Base-by-base conservation (phyloP, 2,329 filamentous ascomycete species). In the Beauveria bassiana region DNA sequence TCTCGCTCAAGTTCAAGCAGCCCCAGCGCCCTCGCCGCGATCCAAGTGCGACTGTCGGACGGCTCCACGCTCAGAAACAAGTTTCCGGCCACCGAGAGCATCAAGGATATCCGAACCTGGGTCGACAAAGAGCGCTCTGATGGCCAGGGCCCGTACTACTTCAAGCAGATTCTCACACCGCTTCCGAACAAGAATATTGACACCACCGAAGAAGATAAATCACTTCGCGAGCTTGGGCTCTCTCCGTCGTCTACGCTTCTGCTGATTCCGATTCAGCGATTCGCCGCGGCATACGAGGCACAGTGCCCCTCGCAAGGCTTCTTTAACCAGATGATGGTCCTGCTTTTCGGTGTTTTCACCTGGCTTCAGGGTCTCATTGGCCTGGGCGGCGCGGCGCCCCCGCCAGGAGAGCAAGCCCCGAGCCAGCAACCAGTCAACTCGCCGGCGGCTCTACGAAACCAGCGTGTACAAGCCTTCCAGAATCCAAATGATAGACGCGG, bases 31-130 rank as follows among this genome's bases (percentile, higher is more conserved):
- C 71, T 71, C 66, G 71, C 75, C 1, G 83, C 87, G 20, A 77
- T 97, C 1, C 91, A 95, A 68, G 84, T 96, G 20, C 85, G 93
- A 8, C 79, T 96, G 0, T 89, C 96, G 61, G 91, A 97, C 70
- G 93, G 93, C 10, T 87, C 86, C 12, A 92, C 86, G 1, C 83
- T 97, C 20, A 86, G 91, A 46, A 82, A 81, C 3, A 85, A 83
- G 20, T 96, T 97, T 72, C 77, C 84, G 12, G 84, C 86, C 24
- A 76, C 77, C 2, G 79, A 83, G 7, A 89, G 82, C 0, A 79
- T 97, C 3, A 77, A 73, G 7, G 83, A 90, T 49, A 86, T 98
- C 1, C 83, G 93, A 8, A 75, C 79, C 7, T 97, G 91, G 90
- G 82, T 98, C 8, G 89, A 93, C 60, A 77, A 81, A 61, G 78